Percentiles rank a stretch among this genome's conserved stretches.
Evolutionary conservation across 2,329 filamentous ascomycete genomes (phyloP).

Genomic region (Calonectria fujianensis): DNA sequence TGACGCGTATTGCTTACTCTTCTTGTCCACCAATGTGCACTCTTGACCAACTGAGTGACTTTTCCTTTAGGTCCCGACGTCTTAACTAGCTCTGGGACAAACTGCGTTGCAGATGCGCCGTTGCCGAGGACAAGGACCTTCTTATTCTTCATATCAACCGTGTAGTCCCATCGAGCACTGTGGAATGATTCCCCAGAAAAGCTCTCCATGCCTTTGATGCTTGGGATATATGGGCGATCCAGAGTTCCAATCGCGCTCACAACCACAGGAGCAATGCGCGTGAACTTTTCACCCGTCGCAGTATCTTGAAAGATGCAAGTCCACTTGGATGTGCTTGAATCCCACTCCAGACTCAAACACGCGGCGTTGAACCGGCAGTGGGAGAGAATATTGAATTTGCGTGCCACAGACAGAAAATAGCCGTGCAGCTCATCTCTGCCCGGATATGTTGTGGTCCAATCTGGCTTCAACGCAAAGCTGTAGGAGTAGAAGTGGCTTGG

Average conservation of each 20-base stretch:
- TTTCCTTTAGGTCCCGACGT: neutral
- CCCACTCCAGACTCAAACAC: conserved; percentile 27
- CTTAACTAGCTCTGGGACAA: conserved; percentile 34
- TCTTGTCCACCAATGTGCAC: conserved; percentile 37
- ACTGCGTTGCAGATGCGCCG: conserved; percentile 29
- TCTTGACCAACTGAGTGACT: conserved; percentile 34
- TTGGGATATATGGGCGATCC: conserved; percentile 24
- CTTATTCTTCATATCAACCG: conserved; percentile 24
- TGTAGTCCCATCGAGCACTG: conserved; percentile 34
- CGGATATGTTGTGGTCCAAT: conserved; percentile 30
- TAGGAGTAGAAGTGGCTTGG: conserved; percentile 35
- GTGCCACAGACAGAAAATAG: conserved; percentile 29
- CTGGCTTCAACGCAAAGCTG: conserved; percentile 29
- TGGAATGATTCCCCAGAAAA: conserved; percentile 23
- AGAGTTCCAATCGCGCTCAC: conserved; percentile 33
- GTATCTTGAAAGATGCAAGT: conserved; percentile 26
- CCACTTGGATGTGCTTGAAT: conserved; percentile 5
- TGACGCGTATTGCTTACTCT: neutral
- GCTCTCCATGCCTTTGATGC: conserved; percentile 19
- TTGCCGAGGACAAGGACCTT: conserved; percentile 27
- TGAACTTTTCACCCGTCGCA: conserved; percentile 4
- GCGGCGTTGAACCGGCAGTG: conserved; percentile 29
- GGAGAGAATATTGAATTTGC: conserved; percentile 29
- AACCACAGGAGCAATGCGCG: conserved; percentile 14
- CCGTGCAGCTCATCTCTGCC: conserved; percentile 25